Base-by-base conservation (phyloP, 2,329 filamentous ascomycete species). In the Botrytis elliptica region DNA sequence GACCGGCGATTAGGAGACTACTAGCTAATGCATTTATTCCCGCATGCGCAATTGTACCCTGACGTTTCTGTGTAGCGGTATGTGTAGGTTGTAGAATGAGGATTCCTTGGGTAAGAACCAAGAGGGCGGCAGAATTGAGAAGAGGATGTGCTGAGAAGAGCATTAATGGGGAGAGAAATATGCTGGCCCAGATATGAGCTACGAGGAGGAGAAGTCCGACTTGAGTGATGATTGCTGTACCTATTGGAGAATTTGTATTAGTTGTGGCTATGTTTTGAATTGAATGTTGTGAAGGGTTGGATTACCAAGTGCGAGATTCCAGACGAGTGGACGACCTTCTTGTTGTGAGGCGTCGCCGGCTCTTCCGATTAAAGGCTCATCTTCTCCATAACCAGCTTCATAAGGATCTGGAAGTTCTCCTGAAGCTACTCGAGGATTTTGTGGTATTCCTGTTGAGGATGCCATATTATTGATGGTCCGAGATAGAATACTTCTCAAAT, bases 61-160 rank as follows among this genome's bases (percentile, higher is more conserved):
- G 79, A 55, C 83, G 82, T 83, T 98, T 98, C 83, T 97, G 93
- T 25, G 86, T 82, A 2, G 90, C 85, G 0, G 93, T 93, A 78
- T 92, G 88, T 0, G 95, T 97, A 2, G 95, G 96, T 82, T 99
- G 96, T 52, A 98, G 88, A 77, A 96, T 85, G 70, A 98, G 89
- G 77, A 95, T 89, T 72, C 91, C 92, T 85, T 98, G 92, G 29
- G 92, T 88, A 79, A 96, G 86, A 74, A 93, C 86, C 75, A 97
- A 86, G 74, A 97, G 82, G 67, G 90, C 94, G 73, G 92, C 77
- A 18, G 85, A 86, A 83, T 88, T 86, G 74, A 91, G 85, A 81
- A 98, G 90, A 12, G 95, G 95, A 82, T 98, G 95, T 14, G 91
- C 90, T 29, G 93, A 94, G 87, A 98, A 97, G 78, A 97, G 89